Percentiles rank a stretch among this genome's conserved stretches.
Evolutionary conservation across 768 basidiomycete species (phyloP).

Genomic region (Dendrothele bispora): DNA sequence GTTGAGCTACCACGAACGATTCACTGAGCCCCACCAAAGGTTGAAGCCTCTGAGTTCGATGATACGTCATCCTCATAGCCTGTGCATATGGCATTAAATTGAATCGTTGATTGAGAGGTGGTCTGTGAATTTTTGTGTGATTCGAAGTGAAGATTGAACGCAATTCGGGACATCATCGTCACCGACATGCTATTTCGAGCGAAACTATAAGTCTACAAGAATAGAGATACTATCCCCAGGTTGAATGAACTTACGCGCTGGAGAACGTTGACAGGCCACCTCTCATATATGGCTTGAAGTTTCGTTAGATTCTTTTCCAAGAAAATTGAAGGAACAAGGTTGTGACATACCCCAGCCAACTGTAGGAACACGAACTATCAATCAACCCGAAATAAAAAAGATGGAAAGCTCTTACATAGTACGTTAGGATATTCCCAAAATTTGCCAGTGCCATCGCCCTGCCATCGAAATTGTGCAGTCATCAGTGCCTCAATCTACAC

Average conservation of each 20-base stretch:
- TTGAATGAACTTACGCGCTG: conserved; percentile 48
- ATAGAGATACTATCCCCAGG: too few relatives aligned
- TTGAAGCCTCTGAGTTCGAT: too few relatives aligned
- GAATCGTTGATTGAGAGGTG: too few relatives aligned
- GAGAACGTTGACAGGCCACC: conserved; percentile 52
- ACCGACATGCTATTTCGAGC: conserved; percentile 55
- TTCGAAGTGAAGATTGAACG: conserved; percentile 60
- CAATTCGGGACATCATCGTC: conserved; percentile 53
- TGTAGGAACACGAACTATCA: conserved; percentile 15
- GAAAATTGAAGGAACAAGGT: conserved; percentile 14
- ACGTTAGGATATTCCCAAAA: conserved; percentile 45
- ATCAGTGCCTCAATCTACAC: too few relatives aligned
- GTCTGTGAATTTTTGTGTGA: too few relatives aligned
- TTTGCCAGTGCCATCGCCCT: too few relatives aligned
- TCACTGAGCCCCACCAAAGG: too few relatives aligned
- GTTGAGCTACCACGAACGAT: too few relatives aligned
- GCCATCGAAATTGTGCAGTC: too few relatives aligned
- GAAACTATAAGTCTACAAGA: too few relatives aligned
- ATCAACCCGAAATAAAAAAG: not conserved
- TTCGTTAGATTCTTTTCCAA: not conserved
- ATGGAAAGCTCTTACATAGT: conserved; percentile 27
- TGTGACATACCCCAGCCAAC: conserved; percentile 16
- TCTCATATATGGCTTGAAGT: conserved; percentile 38
- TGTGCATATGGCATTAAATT: too few relatives aligned
- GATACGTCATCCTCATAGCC: too few relatives aligned